A percentile compares a stretch with the other conserved stretches of the same genome.
Conservation (phyloP, 805 yeast genomes). For the Kodamaea hsintzibuensis region DNA sequence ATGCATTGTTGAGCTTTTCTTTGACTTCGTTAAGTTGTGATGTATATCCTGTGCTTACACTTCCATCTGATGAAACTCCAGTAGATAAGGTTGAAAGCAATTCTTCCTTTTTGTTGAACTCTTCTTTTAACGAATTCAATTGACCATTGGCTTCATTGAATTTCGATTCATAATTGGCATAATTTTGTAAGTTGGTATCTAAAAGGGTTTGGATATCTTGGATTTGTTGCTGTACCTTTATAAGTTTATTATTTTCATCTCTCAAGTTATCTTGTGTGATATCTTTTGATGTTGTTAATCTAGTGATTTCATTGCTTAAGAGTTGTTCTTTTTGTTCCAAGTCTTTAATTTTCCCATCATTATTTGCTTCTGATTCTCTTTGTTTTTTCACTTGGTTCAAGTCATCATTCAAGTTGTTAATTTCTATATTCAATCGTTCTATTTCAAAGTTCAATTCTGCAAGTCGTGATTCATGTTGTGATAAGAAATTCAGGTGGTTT, state of each 20-base stretch:
- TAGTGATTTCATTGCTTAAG: conserved; percentile 61
- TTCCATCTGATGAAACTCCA: conserved; percentile 85
- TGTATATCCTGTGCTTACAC: conserved; percentile 71
- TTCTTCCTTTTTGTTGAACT: conserved; percentile 66
- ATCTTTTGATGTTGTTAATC: conserved; percentile 64
- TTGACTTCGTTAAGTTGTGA: conserved; percentile 69
- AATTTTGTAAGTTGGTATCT: conserved; percentile 36
- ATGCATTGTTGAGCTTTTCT: conserved; percentile 51
- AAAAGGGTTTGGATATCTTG: conserved; percentile 32
- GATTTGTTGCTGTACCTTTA: conserved; percentile 33
- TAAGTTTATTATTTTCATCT: conserved; percentile 49
- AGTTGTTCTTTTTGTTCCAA: conserved; percentile 59
- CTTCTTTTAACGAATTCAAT: conserved; percentile 48
- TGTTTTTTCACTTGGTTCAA: conserved; percentile 51
- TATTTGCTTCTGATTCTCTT: conserved; percentile 57
- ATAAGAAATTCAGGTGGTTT: conserved; percentile 44
- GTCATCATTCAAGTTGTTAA: conserved; percentile 59
- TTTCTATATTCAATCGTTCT: conserved; percentile 53
- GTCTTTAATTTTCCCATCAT: conserved; percentile 60
- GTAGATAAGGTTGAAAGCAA: conserved; percentile 78
- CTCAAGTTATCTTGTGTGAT: conserved; percentile 55
- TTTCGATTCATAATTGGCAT: conserved; percentile 44
- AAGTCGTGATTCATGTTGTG: conserved; percentile 42
- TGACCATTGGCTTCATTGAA: conserved; percentile 44
- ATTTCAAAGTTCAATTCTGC: conserved; percentile 44